Evolutionary conservation across 768 basidiomycete species (phyloP).

Genomic region (Lactifluus rugatus): DNA sequence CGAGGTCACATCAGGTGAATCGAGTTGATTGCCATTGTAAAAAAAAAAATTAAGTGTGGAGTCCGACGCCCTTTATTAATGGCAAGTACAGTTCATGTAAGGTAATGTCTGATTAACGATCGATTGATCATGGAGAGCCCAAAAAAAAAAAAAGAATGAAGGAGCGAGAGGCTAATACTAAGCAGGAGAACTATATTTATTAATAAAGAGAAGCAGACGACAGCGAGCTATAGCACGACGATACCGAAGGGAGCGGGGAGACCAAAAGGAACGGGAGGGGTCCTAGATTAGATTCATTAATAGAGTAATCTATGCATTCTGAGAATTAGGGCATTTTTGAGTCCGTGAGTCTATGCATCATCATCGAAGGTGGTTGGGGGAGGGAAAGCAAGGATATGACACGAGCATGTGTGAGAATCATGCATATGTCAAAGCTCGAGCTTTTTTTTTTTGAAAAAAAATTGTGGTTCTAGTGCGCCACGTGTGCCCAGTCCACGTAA

Average conservation of each 20-base stretch:
- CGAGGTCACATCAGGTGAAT: background rate
- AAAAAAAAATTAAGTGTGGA: no score
- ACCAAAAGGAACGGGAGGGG: background rate
- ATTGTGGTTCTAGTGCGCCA: no score
- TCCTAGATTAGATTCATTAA: background rate
- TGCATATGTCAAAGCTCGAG: no score
- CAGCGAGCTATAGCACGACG: background rate
- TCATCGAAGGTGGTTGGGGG: background rate
- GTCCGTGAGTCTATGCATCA: background rate
- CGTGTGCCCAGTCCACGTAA: no score
- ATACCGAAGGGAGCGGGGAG: background rate
- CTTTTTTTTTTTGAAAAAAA: background rate
- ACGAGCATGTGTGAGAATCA: no score
- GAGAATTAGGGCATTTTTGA: no score
- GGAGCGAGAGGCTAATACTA: background rate
- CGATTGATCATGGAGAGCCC: background rate
- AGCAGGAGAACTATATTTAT: background rate
- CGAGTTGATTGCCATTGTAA: background rate
- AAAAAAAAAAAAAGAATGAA: background rate
- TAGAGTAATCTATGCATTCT: background rate
- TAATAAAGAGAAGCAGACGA: background rate
- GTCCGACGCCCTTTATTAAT: no score
- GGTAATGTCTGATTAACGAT: background rate
- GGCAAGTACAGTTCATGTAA: background rate
- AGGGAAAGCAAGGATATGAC: background rate